phyloP scores from a whole-genome alignment of 2,329 filamentous ascomycete genomes.

The Camptophora hylomeconis region DNA sequence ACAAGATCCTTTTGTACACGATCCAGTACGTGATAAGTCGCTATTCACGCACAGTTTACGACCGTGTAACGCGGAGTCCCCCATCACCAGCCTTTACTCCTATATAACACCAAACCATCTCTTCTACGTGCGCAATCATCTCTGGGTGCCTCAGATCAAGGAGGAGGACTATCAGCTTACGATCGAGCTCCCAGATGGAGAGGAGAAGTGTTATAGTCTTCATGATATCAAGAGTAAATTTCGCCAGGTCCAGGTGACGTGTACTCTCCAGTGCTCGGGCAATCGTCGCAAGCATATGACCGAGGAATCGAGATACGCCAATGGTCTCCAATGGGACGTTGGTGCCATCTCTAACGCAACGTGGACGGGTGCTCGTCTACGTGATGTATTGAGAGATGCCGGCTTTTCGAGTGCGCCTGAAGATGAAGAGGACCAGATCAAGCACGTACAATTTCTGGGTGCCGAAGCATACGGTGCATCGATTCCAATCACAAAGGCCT shows the following conservation, averaged over 20 bases:
- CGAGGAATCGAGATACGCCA: slow-evolving; percentile 34
- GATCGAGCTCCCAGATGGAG: slow-evolving; percentile 44
- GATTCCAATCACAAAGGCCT: slow-evolving; percentile 45
- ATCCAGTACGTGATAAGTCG: slow-evolving; percentile 31
- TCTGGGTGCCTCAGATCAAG: slow-evolving; percentile 44
- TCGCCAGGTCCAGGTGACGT: slow-evolving; percentile 37
- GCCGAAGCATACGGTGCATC: slow-evolving; percentile 48
- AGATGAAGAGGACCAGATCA: slow-evolving; percentile 21
- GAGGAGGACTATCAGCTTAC: slow-evolving; percentile 35
- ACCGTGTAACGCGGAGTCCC: slow-evolving; percentile 51
- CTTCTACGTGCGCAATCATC: slow-evolving; percentile 51
- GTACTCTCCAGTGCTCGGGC: slow-evolving; percentile 47
- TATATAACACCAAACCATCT: slow-evolving; percentile 44
- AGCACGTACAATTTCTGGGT: slow-evolving; percentile 46
- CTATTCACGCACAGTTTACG: slow-evolving; percentile 41
- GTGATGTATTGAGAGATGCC: slow-evolving; percentile 44
- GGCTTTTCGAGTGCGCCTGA: slow-evolving; percentile 34
- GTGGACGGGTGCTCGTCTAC: slow-evolving; percentile 44
- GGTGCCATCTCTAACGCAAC: slow-evolving; percentile 49
- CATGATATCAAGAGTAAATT: slow-evolving; percentile 42
- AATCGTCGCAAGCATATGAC: slow-evolving; percentile 49
- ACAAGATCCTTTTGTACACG: slow-evolving; percentile 39
- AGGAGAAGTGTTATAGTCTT: slow-evolving; percentile 40
- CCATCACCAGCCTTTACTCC: slow-evolving; percentile 33
- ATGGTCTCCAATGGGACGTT: slow-evolving; percentile 46